These are phyloP conservation scores for Phylloporus sp. DNA, from an alignment of 768 basidiomycete species.

Conservation along the genomic window DNA sequence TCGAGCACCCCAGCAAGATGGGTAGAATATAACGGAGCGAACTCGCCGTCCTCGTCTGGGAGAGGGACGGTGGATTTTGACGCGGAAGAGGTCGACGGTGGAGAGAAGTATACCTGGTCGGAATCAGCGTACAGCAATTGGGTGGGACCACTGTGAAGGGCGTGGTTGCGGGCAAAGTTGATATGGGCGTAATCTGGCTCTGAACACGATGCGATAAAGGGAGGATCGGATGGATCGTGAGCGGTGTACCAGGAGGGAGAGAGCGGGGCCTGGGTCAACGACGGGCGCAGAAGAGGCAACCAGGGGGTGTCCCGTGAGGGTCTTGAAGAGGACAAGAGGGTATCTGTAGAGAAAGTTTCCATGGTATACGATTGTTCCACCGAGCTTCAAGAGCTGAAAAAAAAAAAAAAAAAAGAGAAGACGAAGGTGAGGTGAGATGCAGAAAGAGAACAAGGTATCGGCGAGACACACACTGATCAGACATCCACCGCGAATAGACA, in stretches of 20 bases:
- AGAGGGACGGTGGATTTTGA: constrained; percentile 24
- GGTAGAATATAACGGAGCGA: constrained; percentile 19
- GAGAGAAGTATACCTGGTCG: constrained; percentile 25
- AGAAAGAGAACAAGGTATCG: neutral
- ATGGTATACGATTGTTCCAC: constrained; percentile 32
- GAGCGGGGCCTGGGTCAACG: constrained; percentile 15
- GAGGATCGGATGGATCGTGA: constrained; percentile 22
- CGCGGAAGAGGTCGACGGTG: constrained; percentile 25
- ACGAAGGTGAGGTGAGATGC: neutral
- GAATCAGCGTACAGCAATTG: constrained; percentile 20
- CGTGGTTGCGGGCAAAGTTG: constrained; percentile 16
- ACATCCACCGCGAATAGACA: constrained; percentile 27
- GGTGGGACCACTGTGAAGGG: constrained; percentile 4
- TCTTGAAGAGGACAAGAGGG: constrained; percentile 20
- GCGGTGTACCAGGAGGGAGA: constrained; percentile 15
- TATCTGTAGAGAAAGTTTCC: constrained; percentile 29
- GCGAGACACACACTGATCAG: constrained; percentile 12
- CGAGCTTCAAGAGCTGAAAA: constrained; percentile 32
- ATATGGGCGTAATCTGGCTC: constrained; percentile 13
- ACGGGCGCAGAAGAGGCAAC: constrained; percentile 12
- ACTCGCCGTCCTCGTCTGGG: constrained; percentile 25
- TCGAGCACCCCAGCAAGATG: constrained; percentile 33
- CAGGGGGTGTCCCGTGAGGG: constrained; percentile 10
- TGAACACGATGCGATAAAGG: constrained; percentile 18
- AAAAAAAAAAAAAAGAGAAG: neutral